phyloP scores from a whole-genome alignment of 768 basidiomycete genomes.

The Psilocybe subaeruginosa region DNA sequence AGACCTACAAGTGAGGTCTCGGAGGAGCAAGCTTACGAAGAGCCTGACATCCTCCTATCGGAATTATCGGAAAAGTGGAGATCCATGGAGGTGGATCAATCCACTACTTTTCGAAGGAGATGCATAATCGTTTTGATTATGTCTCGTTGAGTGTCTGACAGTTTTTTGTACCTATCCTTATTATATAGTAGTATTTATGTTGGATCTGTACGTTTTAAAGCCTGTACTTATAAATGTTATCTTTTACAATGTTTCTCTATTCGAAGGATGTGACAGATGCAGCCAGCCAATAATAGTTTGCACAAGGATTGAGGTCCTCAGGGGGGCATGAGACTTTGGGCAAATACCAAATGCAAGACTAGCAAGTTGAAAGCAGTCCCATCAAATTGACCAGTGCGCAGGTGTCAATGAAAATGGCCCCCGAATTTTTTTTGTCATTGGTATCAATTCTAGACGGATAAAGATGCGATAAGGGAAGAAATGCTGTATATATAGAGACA shows the following conservation, averaged over 20 bases:
- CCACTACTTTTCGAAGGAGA: not conserved
- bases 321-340: too few relatives aligned
- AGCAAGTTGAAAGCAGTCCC: too few relatives aligned
- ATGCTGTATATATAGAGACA: not conserved
- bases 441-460: not conserved
- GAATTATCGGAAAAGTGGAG: not conserved
- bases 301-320: too few relatives aligned
- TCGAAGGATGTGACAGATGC: too few relatives aligned
- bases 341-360: too few relatives aligned
- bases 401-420: not conserved
- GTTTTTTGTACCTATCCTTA: too few relatives aligned
- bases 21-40: not conserved
- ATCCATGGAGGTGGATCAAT: not conserved
- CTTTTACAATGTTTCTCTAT: too few relatives aligned
- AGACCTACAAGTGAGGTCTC: not conserved
- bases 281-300: too few relatives aligned
- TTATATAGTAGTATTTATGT: too few relatives aligned
- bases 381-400: not conserved
- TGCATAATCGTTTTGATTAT: not conserved
- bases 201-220: too few relatives aligned
- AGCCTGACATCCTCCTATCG: not conserved
- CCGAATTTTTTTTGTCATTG: not conserved
- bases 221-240: too few relatives aligned
- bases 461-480: not conserved
- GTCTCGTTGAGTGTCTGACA: too few relatives aligned